These are phyloP conservation scores for Pseudogymnoascus sp. DNA, from an alignment of 2,329 filamentous ascomycete species.

Conservation along the genomic window DNA sequence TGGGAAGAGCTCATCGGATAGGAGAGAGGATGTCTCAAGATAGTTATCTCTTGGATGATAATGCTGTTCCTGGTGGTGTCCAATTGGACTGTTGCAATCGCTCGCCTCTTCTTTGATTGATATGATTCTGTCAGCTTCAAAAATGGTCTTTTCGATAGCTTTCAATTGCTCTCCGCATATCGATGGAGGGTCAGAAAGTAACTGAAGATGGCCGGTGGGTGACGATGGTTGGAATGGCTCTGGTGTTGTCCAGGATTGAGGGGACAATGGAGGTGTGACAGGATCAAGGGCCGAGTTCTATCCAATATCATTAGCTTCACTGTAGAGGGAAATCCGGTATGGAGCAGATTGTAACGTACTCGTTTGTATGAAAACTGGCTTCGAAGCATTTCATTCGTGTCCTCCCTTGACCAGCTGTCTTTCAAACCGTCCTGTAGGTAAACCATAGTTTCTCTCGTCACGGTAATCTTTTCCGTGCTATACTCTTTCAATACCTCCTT, in stretches of 20 bases:
- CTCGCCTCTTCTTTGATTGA: background rate
- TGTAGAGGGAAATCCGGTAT: background rate
- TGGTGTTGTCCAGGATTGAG: conserved; percentile 11
- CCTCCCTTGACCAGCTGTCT: conserved; percentile 17
- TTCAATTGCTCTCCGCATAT: conserved; percentile 17
- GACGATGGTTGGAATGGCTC: conserved; percentile 21
- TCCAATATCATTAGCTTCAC: background rate
- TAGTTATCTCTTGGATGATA: background rate
- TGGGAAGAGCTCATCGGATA: background rate
- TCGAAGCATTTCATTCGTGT: conserved; percentile 19
- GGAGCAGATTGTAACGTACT: conserved; percentile 14
- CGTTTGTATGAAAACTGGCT: conserved; percentile 18
- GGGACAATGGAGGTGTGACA: conserved; percentile 27
- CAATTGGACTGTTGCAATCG: background rate
- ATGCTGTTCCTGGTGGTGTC: background rate
- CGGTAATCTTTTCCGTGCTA: conserved; percentile 22
- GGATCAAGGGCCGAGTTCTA: conserved; percentile 20
- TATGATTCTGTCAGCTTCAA: conserved; percentile 21
- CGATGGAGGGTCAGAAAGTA: conserved; percentile 14
- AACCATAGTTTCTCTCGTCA: conserved; percentile 21
- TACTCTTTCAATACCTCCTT: conserved; percentile 17
- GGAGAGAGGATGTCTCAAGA: background rate
- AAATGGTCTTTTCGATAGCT: conserved; percentile 22
- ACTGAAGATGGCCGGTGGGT: conserved; percentile 11
- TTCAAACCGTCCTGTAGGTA: conserved; percentile 19